These are phyloP conservation scores for bread wheat (Triticum aestivum) DNA, from an alignment of 176 grass and related monocot species.

Conservation along the genomic window DNA sequence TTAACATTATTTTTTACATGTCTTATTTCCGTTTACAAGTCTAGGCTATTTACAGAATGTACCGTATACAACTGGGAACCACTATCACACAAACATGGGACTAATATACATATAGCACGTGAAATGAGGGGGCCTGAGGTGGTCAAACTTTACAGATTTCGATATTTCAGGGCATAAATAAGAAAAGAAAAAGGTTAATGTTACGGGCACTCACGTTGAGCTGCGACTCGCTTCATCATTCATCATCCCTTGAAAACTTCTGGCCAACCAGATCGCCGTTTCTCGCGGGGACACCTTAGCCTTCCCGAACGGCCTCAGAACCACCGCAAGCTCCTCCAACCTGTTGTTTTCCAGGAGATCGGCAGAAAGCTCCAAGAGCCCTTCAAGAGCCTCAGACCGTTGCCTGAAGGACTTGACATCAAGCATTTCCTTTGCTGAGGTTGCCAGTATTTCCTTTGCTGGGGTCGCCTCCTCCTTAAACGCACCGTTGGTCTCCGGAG, in stretches of 20 bases:
- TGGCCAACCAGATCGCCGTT: slow-evolving; percentile 97
- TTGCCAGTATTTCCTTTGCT: slow-evolving; percentile 60
- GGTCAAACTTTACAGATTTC: slow-evolving; percentile 33
- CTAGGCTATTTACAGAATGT: slow-evolving; percentile 60
- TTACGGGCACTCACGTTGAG: slow-evolving; percentile 39
- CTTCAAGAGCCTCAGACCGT: slow-evolving; percentile 91
- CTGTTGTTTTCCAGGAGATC: slow-evolving; percentile 79
- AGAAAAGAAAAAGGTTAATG: background rate
- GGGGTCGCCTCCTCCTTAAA: slow-evolving; percentile 55
- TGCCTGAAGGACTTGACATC: slow-evolving; percentile 97
- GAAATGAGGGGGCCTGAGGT: slow-evolving; percentile 13
- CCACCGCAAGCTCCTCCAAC: slow-evolving; percentile 81
- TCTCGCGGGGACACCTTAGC: slow-evolving; percentile 92
- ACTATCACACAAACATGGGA: slow-evolving; percentile 19
- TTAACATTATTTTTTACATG: slow-evolving; percentile 24
- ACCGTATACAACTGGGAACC: slow-evolving; percentile 38
- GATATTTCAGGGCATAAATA: slow-evolving; percentile 15
- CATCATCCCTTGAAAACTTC: slow-evolving; percentile 99
- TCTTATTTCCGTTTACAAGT: slow-evolving; percentile 50
- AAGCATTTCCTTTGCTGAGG: slow-evolving; percentile 68
- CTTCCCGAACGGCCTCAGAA: slow-evolving; percentile 98
- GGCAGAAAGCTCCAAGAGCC: slow-evolving; percentile 88
- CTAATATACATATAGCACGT: slow-evolving; percentile 26
- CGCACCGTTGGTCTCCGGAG: slow-evolving; percentile 33
- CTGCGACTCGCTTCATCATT: slow-evolving; percentile 69